phyloP scores from a whole-genome alignment of 1,284 basidiomycete species.

The Vanrija sp. region DNA sequence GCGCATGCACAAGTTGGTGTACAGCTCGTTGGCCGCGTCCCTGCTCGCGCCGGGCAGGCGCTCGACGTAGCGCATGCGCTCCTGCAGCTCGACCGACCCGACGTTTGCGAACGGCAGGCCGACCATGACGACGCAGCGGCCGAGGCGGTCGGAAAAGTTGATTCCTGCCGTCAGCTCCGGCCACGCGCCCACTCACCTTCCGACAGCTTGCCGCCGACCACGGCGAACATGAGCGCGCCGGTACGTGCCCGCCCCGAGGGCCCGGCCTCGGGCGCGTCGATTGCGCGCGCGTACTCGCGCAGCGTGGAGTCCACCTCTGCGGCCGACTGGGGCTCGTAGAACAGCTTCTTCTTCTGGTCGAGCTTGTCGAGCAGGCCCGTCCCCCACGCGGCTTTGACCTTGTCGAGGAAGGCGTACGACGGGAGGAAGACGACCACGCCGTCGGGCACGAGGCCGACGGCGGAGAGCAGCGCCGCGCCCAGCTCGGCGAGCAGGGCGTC shows the following conservation, averaged over 20 bases:
- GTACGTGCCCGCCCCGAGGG: constrained; percentile 2
- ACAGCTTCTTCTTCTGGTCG: constrained; percentile 74
- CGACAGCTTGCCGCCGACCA: constrained; percentile 93
- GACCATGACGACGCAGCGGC: constrained; percentile 80
- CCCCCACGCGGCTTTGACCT: constrained; percentile 65
- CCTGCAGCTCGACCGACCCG: constrained; percentile 81
- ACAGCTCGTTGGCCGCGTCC: constrained; percentile 76
- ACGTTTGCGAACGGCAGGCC: constrained; percentile 93
- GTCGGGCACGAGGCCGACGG: constrained; percentile 71
- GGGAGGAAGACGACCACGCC: constrained; percentile 94
- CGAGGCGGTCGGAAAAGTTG: constrained; percentile 88
- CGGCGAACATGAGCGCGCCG: constrained; percentile 63
- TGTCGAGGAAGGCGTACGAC: constrained; percentile 78
- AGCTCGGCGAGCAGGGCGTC: constrained; percentile 68
- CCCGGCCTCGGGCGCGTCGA: constrained; percentile 30
- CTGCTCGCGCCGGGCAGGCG: constrained; percentile 52
- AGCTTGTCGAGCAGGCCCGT: constrained; percentile 63
- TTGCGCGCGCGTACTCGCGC: constrained; percentile 67
- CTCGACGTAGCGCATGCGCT: constrained; percentile 81
- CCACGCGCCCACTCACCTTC: constrained; percentile 60
- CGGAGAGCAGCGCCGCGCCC: constrained; percentile 75
- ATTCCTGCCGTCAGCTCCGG: constrained; percentile 53
- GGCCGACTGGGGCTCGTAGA: constrained; percentile 79
- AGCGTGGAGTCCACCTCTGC: constrained; percentile 73
- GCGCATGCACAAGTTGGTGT: constrained; percentile 90